These are phyloP conservation scores for Hypsizygus ulmarius DNA, from an alignment of 1,284 basidiomycete genomes.

Conservation along the genomic window DNA sequence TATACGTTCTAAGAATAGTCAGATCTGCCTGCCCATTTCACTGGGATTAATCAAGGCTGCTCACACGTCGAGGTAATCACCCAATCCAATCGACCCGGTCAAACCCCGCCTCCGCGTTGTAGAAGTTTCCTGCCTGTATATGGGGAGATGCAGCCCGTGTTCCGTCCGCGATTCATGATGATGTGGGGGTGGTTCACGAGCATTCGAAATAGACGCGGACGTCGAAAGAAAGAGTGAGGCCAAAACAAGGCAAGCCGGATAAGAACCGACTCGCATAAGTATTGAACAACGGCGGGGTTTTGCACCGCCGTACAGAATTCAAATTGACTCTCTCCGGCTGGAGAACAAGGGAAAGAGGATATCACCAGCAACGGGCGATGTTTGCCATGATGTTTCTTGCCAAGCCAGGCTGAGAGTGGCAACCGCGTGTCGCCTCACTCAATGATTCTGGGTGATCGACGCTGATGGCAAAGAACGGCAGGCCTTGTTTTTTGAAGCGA, in stretches of 20 bases:
- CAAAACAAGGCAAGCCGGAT: slow-evolving; percentile 7
- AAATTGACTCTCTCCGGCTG: background rate
- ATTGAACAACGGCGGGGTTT: background rate
- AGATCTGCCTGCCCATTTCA: background rate
- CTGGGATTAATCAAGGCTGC: slow-evolving; percentile 2
- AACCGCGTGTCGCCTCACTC: background rate
- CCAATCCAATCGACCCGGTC: slow-evolving; percentile 20
- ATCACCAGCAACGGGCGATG: background rate
- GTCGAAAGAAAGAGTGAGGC: slow-evolving; percentile 8
- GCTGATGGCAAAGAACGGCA: background rate
- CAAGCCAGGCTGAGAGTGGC: slow-evolving; percentile 13
- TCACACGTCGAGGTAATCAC: slow-evolving; percentile 22
- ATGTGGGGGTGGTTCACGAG: slow-evolving; percentile 3
- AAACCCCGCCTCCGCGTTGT: slow-evolving; percentile 13
- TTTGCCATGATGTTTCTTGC: slow-evolving; percentile 7
- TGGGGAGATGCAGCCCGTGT: slow-evolving; percentile 17
- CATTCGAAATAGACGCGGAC: slow-evolving; percentile 1
- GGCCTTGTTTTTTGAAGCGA: too few species aligned
- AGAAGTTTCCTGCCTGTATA: slow-evolving; percentile 12
- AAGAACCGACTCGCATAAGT: slow-evolving; percentile 7
- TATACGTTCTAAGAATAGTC: slow-evolving; percentile 19
- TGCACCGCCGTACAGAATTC: slow-evolving; percentile 2
- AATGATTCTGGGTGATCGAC: slow-evolving; percentile 1
- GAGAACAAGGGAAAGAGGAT: background rate
- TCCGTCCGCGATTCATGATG: slow-evolving; percentile 5